Base-by-base conservation (phyloP, 1,284 basidiomycete genomes). In the Golubevia pallescens region DNA sequence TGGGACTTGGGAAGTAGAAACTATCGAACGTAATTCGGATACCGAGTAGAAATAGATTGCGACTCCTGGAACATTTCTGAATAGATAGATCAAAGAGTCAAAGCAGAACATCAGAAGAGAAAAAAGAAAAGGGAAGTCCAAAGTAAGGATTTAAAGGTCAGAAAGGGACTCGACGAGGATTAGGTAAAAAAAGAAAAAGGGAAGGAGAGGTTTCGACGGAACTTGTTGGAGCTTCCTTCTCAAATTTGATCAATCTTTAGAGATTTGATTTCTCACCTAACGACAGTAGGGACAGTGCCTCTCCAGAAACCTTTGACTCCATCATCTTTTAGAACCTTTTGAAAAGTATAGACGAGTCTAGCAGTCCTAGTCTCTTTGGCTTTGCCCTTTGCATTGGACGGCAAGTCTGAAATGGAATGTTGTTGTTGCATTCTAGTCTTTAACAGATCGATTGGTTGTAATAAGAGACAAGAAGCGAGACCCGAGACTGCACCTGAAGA, bases 1-100 rank as follows among this genome's bases (percentile, higher is more conserved):
- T 0, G 82, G 78, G 2, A 84, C 68, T 20, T 75, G 76, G 16
- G 68, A 67, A 8, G 61, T 54, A 20, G 75, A 72, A 3, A 83
- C 69, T 2, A 75, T 58, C 55, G 65, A 58, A 8, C 82, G 67
- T 23, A 84, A 58, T 54, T 83, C 76, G 48, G 74, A 74, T 34
- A 85, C 75, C 23, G 79, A 78, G 62, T 80, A 84, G 51, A 85
- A 84, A 71, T 85, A 85, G 24, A 81, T 68, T 2, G 82, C 82
- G 3, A 85, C 82, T 13, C 82, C 82, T 3, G 82, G 82, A 7
- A 85, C 82, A 54, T 85, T 85, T 6, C 80, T 69, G 14, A 3
- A 66, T 48, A 3, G 28, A 32, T 32, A 58, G n/a, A n/a, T n/a
- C n/a, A n/a, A n/a, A n/a, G n/a, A n/a, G n/a, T n/a, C n/a, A n/a